Evolutionary conservation across 768 basidiomycete genomes (phyloP).

Genomic region (Tulasnella sp.): DNA sequence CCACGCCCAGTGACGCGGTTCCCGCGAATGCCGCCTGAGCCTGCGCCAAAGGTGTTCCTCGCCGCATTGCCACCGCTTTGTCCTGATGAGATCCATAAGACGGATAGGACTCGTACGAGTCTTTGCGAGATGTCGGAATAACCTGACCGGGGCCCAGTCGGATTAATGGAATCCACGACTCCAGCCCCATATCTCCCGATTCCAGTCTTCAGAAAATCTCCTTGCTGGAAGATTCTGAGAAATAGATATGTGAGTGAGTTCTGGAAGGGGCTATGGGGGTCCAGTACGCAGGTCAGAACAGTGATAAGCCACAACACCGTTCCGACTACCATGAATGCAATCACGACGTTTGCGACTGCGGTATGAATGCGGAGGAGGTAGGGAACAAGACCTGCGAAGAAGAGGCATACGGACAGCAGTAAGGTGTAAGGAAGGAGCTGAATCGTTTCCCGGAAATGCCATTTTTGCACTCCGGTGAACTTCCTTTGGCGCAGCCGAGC

Average conservation of each 20-base stretch:
- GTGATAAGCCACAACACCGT: background rate
- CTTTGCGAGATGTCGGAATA: too few species aligned
- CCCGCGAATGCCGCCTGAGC: background rate
- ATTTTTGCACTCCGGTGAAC: background rate
- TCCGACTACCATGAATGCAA: background rate
- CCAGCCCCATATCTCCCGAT: too few species aligned
- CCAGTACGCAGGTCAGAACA: background rate
- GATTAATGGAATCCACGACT: too few species aligned
- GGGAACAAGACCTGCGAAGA: background rate
- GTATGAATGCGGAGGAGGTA: background rate
- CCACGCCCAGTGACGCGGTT: background rate
- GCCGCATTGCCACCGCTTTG: too few species aligned
- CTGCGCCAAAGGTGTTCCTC: too few species aligned
- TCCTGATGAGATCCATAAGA: too few species aligned
- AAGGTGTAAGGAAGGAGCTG: background rate
- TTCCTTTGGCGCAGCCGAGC: background rate
- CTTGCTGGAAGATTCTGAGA: background rate
- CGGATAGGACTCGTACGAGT: too few species aligned
- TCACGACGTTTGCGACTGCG: background rate
- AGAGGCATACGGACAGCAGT: background rate
- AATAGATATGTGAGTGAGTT: background rate
- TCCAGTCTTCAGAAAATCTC: background rate
- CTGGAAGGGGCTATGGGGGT: background rate
- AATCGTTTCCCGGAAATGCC: background rate
- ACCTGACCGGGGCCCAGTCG: too few species aligned